phyloP scores from a whole-genome alignment of 176 grass and related monocot species.

The Oropetium thomaeum region DNA sequence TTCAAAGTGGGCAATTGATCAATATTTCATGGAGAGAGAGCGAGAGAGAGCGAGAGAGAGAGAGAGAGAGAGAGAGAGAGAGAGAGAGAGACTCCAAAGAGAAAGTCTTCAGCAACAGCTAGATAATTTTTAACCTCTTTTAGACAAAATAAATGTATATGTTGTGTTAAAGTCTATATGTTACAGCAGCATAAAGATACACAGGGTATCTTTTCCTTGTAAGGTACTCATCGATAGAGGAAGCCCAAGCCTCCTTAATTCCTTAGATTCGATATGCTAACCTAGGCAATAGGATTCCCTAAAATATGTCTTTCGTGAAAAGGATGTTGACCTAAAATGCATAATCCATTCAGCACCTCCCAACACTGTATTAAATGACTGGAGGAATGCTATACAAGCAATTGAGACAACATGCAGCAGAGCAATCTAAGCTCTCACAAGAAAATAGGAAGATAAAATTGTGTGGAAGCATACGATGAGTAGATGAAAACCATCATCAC shows the following conservation, averaged over 20 bases:
- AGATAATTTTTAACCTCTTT: not conserved
- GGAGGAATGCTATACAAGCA: constrained; percentile 4
- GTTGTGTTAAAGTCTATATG: not conserved
- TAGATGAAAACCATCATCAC: constrained; percentile 5
- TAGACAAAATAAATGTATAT: constrained; percentile 17
- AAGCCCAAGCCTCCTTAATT: not conserved
- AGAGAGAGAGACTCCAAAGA: not conserved
- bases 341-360: not conserved
- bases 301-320: constrained; percentile 4
- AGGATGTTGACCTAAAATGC: not conserved
- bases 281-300: not conserved
- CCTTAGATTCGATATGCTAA: not conserved
- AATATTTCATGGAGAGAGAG: constrained; percentile 1
- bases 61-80: not conserved
- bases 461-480: constrained; percentile 4
- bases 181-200: not conserved
- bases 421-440: not conserved
- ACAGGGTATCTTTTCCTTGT: not conserved
- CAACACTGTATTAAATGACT: not conserved
- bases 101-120: not conserved
- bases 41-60: not conserved
- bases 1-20: constrained; percentile 27
- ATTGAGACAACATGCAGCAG: not conserved
- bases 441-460: constrained; percentile 7
- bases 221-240: not conserved